Evolutionary conservation across 2,329 filamentous ascomycete genomes (phyloP).

Genomic region (Phialophora chinensis): DNA sequence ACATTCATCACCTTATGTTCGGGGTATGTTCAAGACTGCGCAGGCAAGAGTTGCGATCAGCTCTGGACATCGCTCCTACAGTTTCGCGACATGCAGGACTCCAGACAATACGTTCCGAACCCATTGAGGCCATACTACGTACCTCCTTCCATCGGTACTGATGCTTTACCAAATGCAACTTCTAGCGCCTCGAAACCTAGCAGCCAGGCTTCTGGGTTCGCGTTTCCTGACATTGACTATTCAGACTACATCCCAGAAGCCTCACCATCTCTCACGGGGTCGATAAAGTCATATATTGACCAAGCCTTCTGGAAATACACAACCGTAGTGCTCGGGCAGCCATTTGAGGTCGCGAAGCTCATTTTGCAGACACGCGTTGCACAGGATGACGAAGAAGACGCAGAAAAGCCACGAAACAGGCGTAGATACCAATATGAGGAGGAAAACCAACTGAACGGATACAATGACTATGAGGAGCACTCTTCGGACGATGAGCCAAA

Average conservation of each 20-base stretch:
- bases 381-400: slow-evolving; percentile 42
- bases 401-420: slow-evolving; percentile 23
- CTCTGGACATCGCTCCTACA: not conserved
- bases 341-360: slow-evolving; percentile 96
- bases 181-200: slow-evolving; percentile 42
- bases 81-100: slow-evolving; percentile 30
- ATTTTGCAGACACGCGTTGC: slow-evolving; percentile 76
- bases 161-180: slow-evolving; percentile 46
- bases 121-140: slow-evolving; percentile 67
- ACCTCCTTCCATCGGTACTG: slow-evolving; percentile 69
- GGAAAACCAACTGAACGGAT: slow-evolving; percentile 34
- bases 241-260: slow-evolving; percentile 80
- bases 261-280: slow-evolving; percentile 75
- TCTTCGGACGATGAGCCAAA: slow-evolving; percentile 47
- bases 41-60: not conserved
- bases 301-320: slow-evolving; percentile 91
- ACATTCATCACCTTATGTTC: slow-evolving; percentile 6
- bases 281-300: slow-evolving; percentile 77
- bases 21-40: not conserved
- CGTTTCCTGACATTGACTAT: slow-evolving; percentile 84
- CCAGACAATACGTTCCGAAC: slow-evolving; percentile 57
- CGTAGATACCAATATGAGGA: not conserved
- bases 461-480: slow-evolving; percentile 45
- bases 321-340: slow-evolving; percentile 85
- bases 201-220: slow-evolving; percentile 52